Evolutionary conservation across 495 filamentous ascomycete genomes (phyloP).

Genomic region (Aspergillus affinis): DNA sequence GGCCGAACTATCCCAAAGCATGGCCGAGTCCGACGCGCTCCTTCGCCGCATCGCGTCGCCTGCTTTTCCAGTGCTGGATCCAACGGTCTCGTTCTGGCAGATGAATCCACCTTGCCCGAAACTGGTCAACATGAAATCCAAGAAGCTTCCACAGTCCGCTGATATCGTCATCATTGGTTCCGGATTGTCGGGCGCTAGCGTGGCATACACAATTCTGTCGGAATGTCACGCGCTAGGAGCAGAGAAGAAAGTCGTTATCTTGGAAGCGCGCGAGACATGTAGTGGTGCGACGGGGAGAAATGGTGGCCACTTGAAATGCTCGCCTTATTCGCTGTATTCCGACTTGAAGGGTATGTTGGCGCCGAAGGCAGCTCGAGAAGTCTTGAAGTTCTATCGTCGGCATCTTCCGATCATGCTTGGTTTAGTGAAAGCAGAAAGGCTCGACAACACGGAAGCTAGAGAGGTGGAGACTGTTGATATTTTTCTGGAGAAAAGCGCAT

Average conservation of each 20-base stretch:
- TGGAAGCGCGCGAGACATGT: conserved; percentile 76
- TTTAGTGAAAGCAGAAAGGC: conserved; percentile 6
- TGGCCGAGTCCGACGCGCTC: background rate
- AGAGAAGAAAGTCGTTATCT: conserved; percentile 56
- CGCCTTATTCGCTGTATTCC: conserved; percentile 33
- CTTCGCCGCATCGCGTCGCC: conserved; percentile 4
- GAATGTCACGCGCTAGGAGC: conserved; percentile 3
- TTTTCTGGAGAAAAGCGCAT: conserved; percentile 32
- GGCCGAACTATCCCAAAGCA: conserved; percentile 1
- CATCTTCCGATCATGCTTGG: conserved; percentile 11
- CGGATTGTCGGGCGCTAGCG: conserved; percentile 62
- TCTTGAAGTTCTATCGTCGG: conserved; percentile 11
- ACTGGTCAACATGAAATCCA: conserved; percentile 48
- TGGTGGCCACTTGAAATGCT: conserved; percentile 40
- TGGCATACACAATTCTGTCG: conserved; percentile 57
- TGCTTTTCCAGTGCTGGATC: conserved; percentile 49
- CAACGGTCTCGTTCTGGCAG: conserved; percentile 68
- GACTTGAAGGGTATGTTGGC: conserved; percentile 24
- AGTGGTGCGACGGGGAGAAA: conserved; percentile 71
- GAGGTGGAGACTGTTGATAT: conserved; percentile 38
- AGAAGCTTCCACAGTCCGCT: conserved; percentile 40
- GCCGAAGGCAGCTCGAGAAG: conserved; percentile 18
- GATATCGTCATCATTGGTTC: conserved; percentile 66
- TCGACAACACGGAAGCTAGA: conserved; percentile 25
- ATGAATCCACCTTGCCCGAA: conserved; percentile 45